Conservation (phyloP, 2,329 filamentous ascomycete species). For the Microdochium trichocladiopsis region DNA sequence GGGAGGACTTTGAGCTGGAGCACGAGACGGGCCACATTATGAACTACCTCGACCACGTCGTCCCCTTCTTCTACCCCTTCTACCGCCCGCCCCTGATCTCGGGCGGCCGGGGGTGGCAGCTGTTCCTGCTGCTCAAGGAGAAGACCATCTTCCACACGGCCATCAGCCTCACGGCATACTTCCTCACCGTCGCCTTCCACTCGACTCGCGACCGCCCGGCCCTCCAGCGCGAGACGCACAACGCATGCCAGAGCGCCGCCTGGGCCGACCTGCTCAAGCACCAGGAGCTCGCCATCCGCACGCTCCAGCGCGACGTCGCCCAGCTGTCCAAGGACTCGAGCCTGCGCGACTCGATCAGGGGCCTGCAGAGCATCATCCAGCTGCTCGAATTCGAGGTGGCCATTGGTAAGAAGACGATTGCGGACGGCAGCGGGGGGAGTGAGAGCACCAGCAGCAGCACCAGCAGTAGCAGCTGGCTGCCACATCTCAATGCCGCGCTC, state of each 20-base stretch:
- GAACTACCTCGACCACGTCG: conserved; percentile 55
- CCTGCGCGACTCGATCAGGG: conserved; percentile 25
- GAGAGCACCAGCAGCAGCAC: background rate
- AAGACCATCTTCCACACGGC: conserved; percentile 50
- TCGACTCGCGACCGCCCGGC: conserved; percentile 8
- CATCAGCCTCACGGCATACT: conserved; percentile 49
- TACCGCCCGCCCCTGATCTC: conserved; percentile 48
- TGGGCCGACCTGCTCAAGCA: conserved; percentile 33
- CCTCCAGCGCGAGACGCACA: conserved; percentile 17
- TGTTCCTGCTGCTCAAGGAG: conserved; percentile 49
- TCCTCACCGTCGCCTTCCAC: conserved; percentile 40
- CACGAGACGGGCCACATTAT: conserved; percentile 33
- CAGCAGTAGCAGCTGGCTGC: conserved; percentile 33
- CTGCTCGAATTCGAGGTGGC: conserved; percentile 45
- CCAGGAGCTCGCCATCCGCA: conserved; percentile 33
- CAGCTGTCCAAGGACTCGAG: conserved; percentile 12
- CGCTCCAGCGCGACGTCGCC: conserved; percentile 34
- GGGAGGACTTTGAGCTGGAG: conserved; percentile 3
- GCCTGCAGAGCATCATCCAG: conserved; percentile 45
- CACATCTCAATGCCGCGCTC: conserved; percentile 42
- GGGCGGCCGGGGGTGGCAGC: conserved; percentile 54
- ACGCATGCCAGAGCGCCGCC: conserved; percentile 25
- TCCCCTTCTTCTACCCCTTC: conserved; percentile 57
- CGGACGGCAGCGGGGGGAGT: background rate
- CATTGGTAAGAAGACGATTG: conserved; percentile 25